Evolutionary conservation across 2,329 filamentous ascomycete genomes (phyloP).

Genomic region (Pseudocercospora musae): DNA sequence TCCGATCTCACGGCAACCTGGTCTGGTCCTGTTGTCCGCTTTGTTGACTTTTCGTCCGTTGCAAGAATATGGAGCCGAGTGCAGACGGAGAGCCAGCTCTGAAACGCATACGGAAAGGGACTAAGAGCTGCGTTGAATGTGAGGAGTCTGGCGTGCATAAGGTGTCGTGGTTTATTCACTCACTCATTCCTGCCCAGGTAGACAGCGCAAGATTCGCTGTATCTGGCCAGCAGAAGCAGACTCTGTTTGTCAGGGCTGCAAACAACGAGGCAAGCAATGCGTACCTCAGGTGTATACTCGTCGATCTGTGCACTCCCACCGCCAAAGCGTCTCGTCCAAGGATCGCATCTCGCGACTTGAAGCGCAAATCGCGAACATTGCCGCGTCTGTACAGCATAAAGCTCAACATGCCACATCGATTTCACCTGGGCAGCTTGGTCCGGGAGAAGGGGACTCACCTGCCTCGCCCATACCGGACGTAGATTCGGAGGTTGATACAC

Average conservation of each 20-base stretch:
- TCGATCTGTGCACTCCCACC: slow-evolving; percentile 3
- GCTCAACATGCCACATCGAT: neutral
- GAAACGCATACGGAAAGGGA: slow-evolving; percentile 31
- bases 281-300: slow-evolving; percentile 15
- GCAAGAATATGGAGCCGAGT: neutral
- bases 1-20: neutral
- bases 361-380: slow-evolving; percentile 16
- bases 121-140: slow-evolving; percentile 34
- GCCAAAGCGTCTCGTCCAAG: slow-evolving; percentile 13
- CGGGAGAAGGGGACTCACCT: neutral
- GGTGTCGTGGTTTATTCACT: neutral
- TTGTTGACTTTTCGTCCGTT: neutral
- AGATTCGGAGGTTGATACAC: slow-evolving; percentile 6
- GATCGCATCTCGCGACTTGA: slow-evolving; percentile 20
- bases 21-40: neutral
- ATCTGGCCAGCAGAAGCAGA: slow-evolving; percentile 25
- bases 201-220: slow-evolving; percentile 34
- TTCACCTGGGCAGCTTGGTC: neutral
- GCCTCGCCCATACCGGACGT: neutral
- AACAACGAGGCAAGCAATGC: slow-evolving; percentile 7
- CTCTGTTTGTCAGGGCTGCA: slow-evolving; percentile 23
- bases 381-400: slow-evolving; percentile 8
- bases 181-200: slow-evolving; percentile 20
- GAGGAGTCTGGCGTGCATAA: neutral
- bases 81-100: neutral